These are phyloP conservation scores for Cinnamomum micranthum DNA, from an alignment of 164 flowering plant genomes.

Conservation along the genomic window DNA sequence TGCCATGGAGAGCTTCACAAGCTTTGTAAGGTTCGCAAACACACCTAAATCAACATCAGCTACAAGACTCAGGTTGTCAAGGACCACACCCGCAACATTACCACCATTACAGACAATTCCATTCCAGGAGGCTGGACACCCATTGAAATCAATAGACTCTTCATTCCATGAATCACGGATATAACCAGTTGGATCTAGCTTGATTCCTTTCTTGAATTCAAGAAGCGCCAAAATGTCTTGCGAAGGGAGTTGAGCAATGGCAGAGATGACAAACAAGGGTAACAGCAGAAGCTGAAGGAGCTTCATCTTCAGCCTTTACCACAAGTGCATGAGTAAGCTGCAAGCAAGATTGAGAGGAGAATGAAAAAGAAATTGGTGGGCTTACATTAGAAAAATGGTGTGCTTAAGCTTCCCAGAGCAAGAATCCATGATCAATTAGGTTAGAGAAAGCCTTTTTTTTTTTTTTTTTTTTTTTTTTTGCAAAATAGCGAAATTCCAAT, in stretches of 20 bases:
- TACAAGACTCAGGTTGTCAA: conserved; percentile 65
- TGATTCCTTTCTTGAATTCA: conserved; percentile 88
- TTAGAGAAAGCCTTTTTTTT: background rate
- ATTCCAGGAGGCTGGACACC: conserved; percentile 97
- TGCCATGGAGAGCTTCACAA: conserved; percentile 80
- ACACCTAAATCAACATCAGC: conserved; percentile 76
- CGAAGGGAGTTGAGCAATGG: conserved; percentile 78
- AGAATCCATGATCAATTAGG: background rate
- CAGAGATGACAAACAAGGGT: conserved; percentile 5
- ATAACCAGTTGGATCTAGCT: conserved; percentile 83
- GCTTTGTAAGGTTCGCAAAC: conserved; percentile 81
- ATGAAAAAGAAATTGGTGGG: background rate
- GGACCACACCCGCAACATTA: conserved; percentile 79
- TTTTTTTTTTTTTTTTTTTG: too few species aligned
- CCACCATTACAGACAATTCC: conserved; percentile 87
- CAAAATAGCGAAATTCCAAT: background rate
- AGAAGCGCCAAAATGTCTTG: conserved; percentile 81
- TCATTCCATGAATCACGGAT: conserved; percentile 91
- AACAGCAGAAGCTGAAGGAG: conserved; percentile 5
- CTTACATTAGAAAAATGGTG: background rate
- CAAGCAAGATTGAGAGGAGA: background rate
- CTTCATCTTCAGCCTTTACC: conserved; percentile 10
- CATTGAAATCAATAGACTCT: conserved; percentile 89
- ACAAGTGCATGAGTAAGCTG: background rate
- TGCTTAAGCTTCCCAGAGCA: background rate